Evolutionary conservation across 2,329 filamentous ascomycete genomes (phyloP).

Genomic region (Fusarium redolens): DNA sequence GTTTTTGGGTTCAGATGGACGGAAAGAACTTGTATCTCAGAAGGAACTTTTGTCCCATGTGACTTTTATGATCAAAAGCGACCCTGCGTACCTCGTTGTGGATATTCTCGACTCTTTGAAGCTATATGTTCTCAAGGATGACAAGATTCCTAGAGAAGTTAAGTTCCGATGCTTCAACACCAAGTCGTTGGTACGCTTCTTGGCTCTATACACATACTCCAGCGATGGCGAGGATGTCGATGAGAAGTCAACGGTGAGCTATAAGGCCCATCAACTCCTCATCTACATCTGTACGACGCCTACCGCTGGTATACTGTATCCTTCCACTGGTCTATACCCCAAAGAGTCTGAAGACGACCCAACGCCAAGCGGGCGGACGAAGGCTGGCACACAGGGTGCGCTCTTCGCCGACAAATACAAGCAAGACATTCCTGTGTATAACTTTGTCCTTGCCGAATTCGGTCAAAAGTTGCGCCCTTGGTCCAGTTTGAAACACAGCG

Average conservation of each 20-base stretch:
- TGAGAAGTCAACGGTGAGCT: constrained; percentile 65
- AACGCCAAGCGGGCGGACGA: constrained; percentile 48
- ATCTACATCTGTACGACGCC: constrained; percentile 78
- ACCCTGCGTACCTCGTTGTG: constrained; percentile 78
- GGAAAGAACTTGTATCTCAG: constrained; percentile 83
- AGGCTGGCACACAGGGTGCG: constrained; percentile 71
- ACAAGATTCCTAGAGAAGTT: constrained; percentile 74
- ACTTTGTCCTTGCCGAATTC: constrained; percentile 82
- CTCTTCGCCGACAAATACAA: constrained; percentile 76
- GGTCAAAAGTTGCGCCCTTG: constrained; percentile 84
- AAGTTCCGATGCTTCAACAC: constrained; percentile 84
- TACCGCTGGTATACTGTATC: constrained; percentile 78
- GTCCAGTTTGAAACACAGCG: constrained; percentile 81
- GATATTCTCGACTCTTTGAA: constrained; percentile 81
- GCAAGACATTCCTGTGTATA: constrained; percentile 78
- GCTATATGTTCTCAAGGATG: constrained; percentile 78
- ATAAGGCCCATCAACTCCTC: constrained; percentile 80
- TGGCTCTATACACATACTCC: constrained; percentile 75
- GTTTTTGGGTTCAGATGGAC: constrained; percentile 80
- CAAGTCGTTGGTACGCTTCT: constrained; percentile 77
- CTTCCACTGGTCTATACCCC: constrained; percentile 87
- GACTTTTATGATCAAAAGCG: constrained; percentile 80
- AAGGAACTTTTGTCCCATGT: constrained; percentile 85
- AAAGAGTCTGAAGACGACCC: constrained; percentile 68
- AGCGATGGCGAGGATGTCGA: constrained; percentile 58